These are phyloP conservation scores for Cryphonectria japonica DNA, from an alignment of 2,329 filamentous ascomycete genomes.

Conservation along the genomic window DNA sequence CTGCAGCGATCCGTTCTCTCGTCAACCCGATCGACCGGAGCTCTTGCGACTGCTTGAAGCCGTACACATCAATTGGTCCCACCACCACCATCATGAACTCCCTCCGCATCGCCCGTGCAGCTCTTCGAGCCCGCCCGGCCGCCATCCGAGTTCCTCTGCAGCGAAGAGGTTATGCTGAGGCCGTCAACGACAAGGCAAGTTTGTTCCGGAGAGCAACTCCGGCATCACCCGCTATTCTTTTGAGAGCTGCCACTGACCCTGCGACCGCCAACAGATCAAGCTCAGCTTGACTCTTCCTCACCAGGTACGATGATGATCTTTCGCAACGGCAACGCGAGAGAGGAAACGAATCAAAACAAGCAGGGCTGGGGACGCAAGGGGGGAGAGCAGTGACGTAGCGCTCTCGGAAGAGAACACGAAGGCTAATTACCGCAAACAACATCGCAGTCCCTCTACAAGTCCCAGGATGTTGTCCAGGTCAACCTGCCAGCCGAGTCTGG, in stretches of 20 bases:
- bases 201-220: conserved; percentile 30
- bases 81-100: conserved; percentile 79
- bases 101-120: conserved; percentile 81
- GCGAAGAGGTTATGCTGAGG: conserved; percentile 90
- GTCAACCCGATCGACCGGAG: conserved; percentile 35
- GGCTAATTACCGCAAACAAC: conserved; percentile 56
- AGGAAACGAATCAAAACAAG: background rate
- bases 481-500: conserved; percentile 98
- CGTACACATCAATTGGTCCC: conserved; percentile 51
- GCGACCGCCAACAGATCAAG: conserved; percentile 69
- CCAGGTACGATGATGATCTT: conserved; percentile 74
- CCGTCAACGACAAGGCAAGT: conserved; percentile 78
- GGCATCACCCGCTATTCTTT: conserved; percentile 21
- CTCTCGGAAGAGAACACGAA: conserved; percentile 8
- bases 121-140: conserved; percentile 80
- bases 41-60: conserved; percentile 48
- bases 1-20: conserved; percentile 23
- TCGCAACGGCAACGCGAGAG: accelerated
- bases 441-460: conserved; percentile 69
- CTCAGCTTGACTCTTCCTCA: conserved; percentile 96
- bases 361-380: background rate
- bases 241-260: conserved; percentile 24
- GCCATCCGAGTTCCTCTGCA: conserved; percentile 76
- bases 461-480: conserved; percentile 82
- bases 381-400: conserved; percentile 6